Conservation (phyloP, 768 basidiomycete genomes). For the Psilocybe sp. region DNA sequence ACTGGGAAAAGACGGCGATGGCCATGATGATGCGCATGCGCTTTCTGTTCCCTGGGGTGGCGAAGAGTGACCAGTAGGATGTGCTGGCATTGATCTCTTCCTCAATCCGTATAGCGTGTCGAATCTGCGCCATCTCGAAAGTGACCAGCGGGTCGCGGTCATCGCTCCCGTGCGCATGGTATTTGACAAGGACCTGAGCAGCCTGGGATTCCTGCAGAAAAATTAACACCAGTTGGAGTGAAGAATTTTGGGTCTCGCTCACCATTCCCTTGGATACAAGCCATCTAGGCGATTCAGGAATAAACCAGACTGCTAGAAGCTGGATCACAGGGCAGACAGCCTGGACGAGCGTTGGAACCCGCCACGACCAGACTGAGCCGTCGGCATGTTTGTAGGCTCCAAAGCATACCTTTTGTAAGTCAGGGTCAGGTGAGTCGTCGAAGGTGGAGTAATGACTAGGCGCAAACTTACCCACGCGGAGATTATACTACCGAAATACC, state of each 20-base stretch:
- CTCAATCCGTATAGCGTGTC: constrained; percentile 64
- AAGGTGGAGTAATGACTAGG: neutral
- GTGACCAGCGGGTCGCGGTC: constrained; percentile 58
- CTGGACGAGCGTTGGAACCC: constrained; percentile 64
- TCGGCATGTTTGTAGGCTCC: constrained; percentile 35
- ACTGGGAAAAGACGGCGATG: constrained; percentile 71
- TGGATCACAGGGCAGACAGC: constrained; percentile 57
- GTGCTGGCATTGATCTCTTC: constrained; percentile 47
- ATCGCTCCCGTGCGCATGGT: constrained; percentile 63
- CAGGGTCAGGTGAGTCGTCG: neutral
- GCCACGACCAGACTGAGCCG: constrained; percentile 56
- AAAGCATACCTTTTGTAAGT: constrained; percentile 34
- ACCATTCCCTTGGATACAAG: constrained; percentile 61
- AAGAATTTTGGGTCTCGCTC: constrained; percentile 13
- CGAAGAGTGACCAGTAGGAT: constrained; percentile 51
- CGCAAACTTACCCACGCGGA: constrained; percentile 40
- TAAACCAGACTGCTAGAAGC: constrained; percentile 48
- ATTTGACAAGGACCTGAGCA: constrained; percentile 58
- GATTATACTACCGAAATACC: constrained; percentile 73
- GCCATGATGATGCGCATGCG: constrained; percentile 67
- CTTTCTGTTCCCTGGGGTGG: constrained; percentile 64
- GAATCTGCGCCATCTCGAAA: constrained; percentile 64
- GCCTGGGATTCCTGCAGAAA: constrained; percentile 52
- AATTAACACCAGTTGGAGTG: neutral
- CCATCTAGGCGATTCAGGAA: constrained; percentile 69